A percentile compares a stretch with the other conserved stretches of the same genome.
Conservation (phyloP, 2,329 filamentous ascomycete species). For the Trichoderma sp. region DNA sequence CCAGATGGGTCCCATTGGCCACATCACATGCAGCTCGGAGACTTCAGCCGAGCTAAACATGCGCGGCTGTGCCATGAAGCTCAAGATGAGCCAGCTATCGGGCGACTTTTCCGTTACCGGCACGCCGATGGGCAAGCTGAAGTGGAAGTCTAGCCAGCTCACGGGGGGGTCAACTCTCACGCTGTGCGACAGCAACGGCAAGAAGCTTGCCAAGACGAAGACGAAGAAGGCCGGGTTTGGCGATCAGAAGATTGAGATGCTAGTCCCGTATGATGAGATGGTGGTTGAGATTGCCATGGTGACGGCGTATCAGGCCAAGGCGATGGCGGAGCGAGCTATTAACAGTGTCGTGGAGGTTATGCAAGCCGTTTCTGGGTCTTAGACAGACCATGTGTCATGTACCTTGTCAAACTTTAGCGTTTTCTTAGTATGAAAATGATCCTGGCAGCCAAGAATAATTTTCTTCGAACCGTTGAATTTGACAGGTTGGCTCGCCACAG, state of each 20-base stretch:
- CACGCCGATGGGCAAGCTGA: neutral
- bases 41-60: neutral
- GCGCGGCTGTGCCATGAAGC: neutral
- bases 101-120: neutral
- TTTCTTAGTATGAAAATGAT: neutral
- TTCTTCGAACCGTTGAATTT: neutral
- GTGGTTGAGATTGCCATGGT: neutral
- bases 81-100: neutral
- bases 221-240: neutral
- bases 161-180: neutral
- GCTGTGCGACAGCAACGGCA: neutral
- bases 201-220: slow-evolving; percentile 1
- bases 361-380: neutral
- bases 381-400: slow-evolving; percentile 6
- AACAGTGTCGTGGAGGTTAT: neutral
- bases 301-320: neutral
- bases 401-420: neutral
- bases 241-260: neutral
- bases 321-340: neutral
- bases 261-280: neutral
- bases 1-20: neutral
- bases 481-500: neutral
- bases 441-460: neutral
- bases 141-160: neutral
- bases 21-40: neutral